Evolutionary conservation across 495 filamentous ascomycete species (phyloP).

Genomic region (Pyrenopolyporus hunteri): DNA sequence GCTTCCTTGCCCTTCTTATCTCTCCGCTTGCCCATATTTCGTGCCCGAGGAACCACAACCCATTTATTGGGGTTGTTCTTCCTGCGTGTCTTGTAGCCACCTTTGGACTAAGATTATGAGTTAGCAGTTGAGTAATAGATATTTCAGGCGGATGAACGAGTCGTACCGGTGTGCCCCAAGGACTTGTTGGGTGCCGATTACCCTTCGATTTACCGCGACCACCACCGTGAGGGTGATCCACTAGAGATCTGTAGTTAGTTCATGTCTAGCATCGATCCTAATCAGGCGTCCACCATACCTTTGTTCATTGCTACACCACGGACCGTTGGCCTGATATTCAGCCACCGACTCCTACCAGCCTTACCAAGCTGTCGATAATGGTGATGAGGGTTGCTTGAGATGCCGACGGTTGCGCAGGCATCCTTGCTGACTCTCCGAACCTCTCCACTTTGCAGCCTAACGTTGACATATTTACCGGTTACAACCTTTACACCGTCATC

Average conservation of each 20-base stretch:
- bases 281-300: constrained; percentile 52
- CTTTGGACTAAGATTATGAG: constrained; percentile 72
- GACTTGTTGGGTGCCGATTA: constrained; percentile 90
- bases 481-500: constrained; percentile 58
- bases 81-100: constrained; percentile 92
- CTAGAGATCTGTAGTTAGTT: constrained; percentile 47
- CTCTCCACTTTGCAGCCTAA: constrained; percentile 91
- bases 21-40: constrained; percentile 77
- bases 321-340: constrained; percentile 92
- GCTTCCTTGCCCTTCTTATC: constrained; percentile 51
- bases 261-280: not conserved
- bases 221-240: constrained; percentile 97
- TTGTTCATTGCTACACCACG: constrained; percentile 98
- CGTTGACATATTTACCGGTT: constrained; percentile 71
- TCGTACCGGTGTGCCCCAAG: constrained; percentile 94
- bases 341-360: constrained; percentile 88
- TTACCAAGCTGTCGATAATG: constrained; percentile 92
- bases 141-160: constrained; percentile 4
- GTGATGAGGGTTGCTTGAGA: constrained; percentile 90
- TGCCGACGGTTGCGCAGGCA: constrained; percentile 90
- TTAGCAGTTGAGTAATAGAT: constrained; percentile 40
- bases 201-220: constrained; percentile 98
- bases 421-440: constrained; percentile 85
- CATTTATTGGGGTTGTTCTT: constrained; percentile 77
- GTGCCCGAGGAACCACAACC: constrained; percentile 73